These are phyloP conservation scores for Rhizopogon rudus DNA, from an alignment of 768 basidiomycete species.

Conservation along the genomic window DNA sequence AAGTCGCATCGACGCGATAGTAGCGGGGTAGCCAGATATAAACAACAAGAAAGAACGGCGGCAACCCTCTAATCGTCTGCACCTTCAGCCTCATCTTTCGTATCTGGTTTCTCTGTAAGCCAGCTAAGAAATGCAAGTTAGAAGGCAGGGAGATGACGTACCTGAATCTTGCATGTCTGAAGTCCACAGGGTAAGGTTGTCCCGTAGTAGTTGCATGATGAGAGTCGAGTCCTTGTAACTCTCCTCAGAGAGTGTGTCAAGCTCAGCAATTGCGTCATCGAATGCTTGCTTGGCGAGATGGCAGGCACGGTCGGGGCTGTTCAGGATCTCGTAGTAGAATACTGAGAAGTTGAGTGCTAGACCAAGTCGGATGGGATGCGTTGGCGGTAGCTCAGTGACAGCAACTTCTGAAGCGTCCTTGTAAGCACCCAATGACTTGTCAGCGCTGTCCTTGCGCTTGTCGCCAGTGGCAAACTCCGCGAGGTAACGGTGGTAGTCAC, in stretches of 20 bases:
- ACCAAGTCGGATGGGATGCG: conserved; percentile 97
- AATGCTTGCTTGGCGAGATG: conserved; percentile 99
- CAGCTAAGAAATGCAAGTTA: conserved; percentile 8
- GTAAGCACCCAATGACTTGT: conserved; percentile 96
- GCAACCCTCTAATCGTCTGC: conserved; percentile 53
- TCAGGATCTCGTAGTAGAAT: conserved; percentile 99
- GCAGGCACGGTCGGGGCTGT: conserved; percentile 97
- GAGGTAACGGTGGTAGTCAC: conserved; percentile 98
- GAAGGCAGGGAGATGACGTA: conserved; percentile 29
- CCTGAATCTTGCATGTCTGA: conserved; percentile 95
- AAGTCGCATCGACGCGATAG: conserved; percentile 8
- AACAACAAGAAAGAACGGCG: conserved; percentile 14
- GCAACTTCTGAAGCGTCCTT: conserved; percentile 98
- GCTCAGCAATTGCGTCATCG: conserved; percentile 98
- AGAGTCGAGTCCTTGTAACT: conserved; percentile 99
- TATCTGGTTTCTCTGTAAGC: conserved; percentile 61
- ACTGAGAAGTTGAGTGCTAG: conserved; percentile 99
- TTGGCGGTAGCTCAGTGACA: conserved; percentile 90
- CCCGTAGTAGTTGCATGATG: conserved; percentile 94
- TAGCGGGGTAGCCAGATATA: conserved; percentile 6
- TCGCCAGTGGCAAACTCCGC: conserved; percentile 98
- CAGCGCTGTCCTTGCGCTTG: conserved; percentile 94
- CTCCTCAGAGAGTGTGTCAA: conserved; percentile 98
- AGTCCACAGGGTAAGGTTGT: conserved; percentile 98
- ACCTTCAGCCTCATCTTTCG: conserved; percentile 65